Conservation (phyloP, 176 grass and related monocot genomes). For the Oryza punctata region DNA sequence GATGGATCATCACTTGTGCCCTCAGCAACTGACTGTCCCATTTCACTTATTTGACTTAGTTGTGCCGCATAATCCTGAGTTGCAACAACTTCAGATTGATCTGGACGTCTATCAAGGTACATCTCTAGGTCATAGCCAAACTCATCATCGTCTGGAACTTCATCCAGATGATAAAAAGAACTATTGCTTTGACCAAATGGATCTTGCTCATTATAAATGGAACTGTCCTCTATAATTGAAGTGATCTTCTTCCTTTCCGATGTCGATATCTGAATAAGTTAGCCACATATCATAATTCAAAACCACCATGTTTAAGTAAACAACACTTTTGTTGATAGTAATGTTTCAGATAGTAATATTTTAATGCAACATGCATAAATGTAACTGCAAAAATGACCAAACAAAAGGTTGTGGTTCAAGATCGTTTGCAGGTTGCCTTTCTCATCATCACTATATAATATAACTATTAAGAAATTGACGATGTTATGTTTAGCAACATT, state of each 20-base stretch:
- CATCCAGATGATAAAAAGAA: conserved; percentile 46
- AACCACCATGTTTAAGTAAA: conserved; percentile 30
- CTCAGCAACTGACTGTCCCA: conserved; percentile 34
- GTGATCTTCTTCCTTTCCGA: conserved; percentile 75
- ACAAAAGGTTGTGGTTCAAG: background rate
- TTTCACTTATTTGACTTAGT: conserved; percentile 32
- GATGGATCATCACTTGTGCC: conserved; percentile 49
- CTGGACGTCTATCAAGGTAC: conserved; percentile 39
- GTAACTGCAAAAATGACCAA: conserved; percentile 12
- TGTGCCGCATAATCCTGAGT: conserved; percentile 27
- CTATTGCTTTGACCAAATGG: conserved; percentile 36
- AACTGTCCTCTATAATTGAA: conserved; percentile 59
- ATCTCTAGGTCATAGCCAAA: conserved; percentile 27
- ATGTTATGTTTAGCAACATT: background rate
- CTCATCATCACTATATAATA: background rate
- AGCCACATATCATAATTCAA: conserved; percentile 41
- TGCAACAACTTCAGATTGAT: conserved; percentile 39
- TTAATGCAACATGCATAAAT: conserved; percentile 13
- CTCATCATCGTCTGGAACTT: conserved; percentile 32
- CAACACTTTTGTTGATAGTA: background rate
- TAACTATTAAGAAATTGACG: background rate
- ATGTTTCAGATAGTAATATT: conserved; percentile 5
- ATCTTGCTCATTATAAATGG: conserved; percentile 52
- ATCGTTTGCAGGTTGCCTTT: background rate
- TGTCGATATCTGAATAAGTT: conserved; percentile 82